These are phyloP conservation scores for Ziziphus jujuba DNA, from an alignment of 306 rosid species.

Conservation along the genomic window DNA sequence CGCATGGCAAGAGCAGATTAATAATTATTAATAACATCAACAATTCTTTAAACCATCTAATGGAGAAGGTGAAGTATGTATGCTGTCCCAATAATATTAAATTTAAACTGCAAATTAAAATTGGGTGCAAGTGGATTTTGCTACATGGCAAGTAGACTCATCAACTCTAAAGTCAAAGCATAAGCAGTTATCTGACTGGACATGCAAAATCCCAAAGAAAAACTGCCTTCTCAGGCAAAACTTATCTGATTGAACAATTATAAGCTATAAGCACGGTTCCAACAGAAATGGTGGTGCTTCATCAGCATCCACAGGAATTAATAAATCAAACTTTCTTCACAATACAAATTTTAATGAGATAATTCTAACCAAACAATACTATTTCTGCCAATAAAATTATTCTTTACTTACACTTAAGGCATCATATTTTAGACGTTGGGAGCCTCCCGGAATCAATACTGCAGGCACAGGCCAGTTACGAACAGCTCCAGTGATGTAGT, in stretches of 20 bases:
- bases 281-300: background rate
- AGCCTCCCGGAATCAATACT: constrained; percentile 68
- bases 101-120: too few species aligned
- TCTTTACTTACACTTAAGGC: constrained; percentile 70
- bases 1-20: too few species aligned
- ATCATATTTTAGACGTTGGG: constrained; percentile 59
- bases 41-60: too few species aligned
- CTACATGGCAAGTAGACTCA: too few species aligned
- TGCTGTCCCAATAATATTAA: too few species aligned
- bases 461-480: constrained; percentile 74
- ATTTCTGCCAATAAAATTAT: background rate
- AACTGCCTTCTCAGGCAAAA: background rate
- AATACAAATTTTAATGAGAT: background rate
- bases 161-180: too few species aligned
- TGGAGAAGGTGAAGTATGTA: too few species aligned
- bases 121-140: too few species aligned
- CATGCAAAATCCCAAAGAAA: background rate
- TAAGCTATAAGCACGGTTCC: background rate
- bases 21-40: too few species aligned
- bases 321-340: background rate
- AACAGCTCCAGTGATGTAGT: constrained; percentile 41
- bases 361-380: background rate
- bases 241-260: background rate
- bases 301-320: background rate
- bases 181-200: background rate